These are phyloP conservation scores for Ampelocalamus luodianensis DNA, from an alignment of 176 grass and related monocot genomes.

Conservation along the genomic window DNA sequence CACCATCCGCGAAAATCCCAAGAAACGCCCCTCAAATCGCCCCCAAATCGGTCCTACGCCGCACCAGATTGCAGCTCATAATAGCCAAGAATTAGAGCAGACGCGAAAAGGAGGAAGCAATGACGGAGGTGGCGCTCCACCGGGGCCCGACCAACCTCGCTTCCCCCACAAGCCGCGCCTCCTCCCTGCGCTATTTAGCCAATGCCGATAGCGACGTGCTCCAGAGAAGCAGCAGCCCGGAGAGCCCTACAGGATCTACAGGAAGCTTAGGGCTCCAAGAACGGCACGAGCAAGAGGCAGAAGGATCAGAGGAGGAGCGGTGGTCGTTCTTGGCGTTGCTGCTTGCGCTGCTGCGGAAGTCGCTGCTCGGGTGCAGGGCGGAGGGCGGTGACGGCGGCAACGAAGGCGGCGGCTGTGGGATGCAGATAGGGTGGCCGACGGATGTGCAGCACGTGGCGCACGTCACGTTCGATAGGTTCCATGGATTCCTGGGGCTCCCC, in stretches of 20 bases:
- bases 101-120: conserved; percentile 40
- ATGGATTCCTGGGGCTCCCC: conserved; percentile 84
- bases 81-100: conserved; percentile 48
- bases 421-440: conserved; percentile 93
- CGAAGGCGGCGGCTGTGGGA: conserved; percentile 45
- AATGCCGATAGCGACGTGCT: conserved; percentile 48
- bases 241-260: conserved; percentile 40
- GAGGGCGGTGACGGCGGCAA: conserved; percentile 31
- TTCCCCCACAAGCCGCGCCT: conserved; percentile 52
- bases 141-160: conserved; percentile 56
- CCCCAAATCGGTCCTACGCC: conserved; percentile 47
- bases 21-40: conserved; percentile 15
- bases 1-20: conserved; percentile 36
- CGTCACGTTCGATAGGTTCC: conserved; percentile 90
- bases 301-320: conserved; percentile 44
- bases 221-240: conserved; percentile 14
- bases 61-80: conserved; percentile 57
- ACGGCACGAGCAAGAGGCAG: conserved; percentile 27
- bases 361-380: conserved; percentile 75
- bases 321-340: conserved; percentile 78
- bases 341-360: conserved; percentile 69
- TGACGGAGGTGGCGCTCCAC: conserved; percentile 66
- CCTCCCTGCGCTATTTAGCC: conserved; percentile 47
- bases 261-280: conserved; percentile 25
- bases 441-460: conserved; percentile 85